A percentile compares a stretch with the other conserved stretches of the same genome.
These are phyloP conservation scores for Peronospora tabacina DNA, from an alignment of 352 stramenopile species.

Conservation along the genomic window DNA sequence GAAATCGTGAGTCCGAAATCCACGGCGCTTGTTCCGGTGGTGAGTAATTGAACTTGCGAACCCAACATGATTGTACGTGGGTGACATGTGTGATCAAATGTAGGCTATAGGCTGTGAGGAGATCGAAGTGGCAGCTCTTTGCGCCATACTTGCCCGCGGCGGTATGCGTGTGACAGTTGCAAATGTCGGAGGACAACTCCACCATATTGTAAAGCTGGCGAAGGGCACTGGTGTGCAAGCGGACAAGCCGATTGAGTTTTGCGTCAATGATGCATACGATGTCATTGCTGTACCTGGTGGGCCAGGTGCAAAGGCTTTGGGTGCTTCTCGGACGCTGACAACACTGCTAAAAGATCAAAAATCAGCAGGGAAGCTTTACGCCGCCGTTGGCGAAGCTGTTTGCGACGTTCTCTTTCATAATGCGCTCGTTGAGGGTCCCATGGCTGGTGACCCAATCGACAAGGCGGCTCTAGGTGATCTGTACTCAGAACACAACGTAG, in stretches of 20 bases:
- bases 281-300: slow-evolving; percentile 61
- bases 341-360: slow-evolving; percentile 52
- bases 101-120: slow-evolving; percentile 54
- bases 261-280: slow-evolving; percentile 48
- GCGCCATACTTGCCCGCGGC: slow-evolving; percentile 43
- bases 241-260: slow-evolving; percentile 58
- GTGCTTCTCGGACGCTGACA: slow-evolving; percentile 33
- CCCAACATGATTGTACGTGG: background rate
- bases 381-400: slow-evolving; percentile 44
- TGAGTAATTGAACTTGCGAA: slow-evolving; percentile 17
- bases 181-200: slow-evolving; percentile 34
- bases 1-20: slow-evolving; percentile 58
- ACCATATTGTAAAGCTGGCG: slow-evolving; percentile 49
- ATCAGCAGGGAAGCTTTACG: slow-evolving; percentile 36
- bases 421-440: slow-evolving; percentile 35
- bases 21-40: slow-evolving; percentile 56
- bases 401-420: slow-evolving; percentile 52
- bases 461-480: slow-evolving; percentile 35
- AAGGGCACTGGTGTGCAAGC: slow-evolving; percentile 49
- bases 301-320: slow-evolving; percentile 40
- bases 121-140: slow-evolving; percentile 52
- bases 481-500: slow-evolving; percentile 45
- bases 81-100: background rate
- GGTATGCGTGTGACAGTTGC: slow-evolving; percentile 62
- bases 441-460: slow-evolving; percentile 38